Evolutionary conservation across 441 rosid genomes (phyloP), one percentile per base, ranked within the genome.

Genomic region (Euphorbia schlechtendalii): DNA sequence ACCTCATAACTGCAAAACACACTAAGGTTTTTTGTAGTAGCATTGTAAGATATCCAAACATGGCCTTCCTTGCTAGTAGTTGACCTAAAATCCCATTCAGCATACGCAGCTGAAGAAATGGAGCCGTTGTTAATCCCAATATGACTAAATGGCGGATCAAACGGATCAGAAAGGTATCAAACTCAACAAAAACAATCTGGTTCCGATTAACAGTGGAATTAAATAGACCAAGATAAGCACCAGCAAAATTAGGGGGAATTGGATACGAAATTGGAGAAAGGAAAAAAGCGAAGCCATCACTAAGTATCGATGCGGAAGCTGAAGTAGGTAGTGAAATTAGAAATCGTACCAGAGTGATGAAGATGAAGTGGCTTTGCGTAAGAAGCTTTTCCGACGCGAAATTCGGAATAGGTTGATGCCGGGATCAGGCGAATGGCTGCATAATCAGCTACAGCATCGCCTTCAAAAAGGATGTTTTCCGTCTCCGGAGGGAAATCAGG

Each of bases 221-320:
- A 3, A 61, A 20, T 15, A 61, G 1, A 6, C 65, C 65, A 12
- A 61, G 55, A 34, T 17, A 43, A 3, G 38, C 22, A 22, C 36
- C 13, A 8, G 52, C 48, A 0, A 55, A 61, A n/a, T 61, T 61
- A 1, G 65, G 65, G 28, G 55, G 54, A 27, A 61, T 61, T 43
- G 20, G 54, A 17, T 24, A 61, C 2, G 38, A 32, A 30, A 61
- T 21, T 25, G 65, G 65, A 17, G 12, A 51, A 46, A 61, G 54
- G 55, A 61, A 61, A 25, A 61, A 61, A 1, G 65, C 55, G 49
- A 61, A 2, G 8, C 65, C 65, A 45, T 61, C 54, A 22, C 38
- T 32, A 27, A 21, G 24, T 1, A 17, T 61, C 65, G 45, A 61
- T 61, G 55, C 13, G 22, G 65, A 61, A 61, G 0, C 38, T 15